phyloP scores from a whole-genome alignment of 495 filamentous ascomycete genomes.

The Daldinia decipiens region DNA sequence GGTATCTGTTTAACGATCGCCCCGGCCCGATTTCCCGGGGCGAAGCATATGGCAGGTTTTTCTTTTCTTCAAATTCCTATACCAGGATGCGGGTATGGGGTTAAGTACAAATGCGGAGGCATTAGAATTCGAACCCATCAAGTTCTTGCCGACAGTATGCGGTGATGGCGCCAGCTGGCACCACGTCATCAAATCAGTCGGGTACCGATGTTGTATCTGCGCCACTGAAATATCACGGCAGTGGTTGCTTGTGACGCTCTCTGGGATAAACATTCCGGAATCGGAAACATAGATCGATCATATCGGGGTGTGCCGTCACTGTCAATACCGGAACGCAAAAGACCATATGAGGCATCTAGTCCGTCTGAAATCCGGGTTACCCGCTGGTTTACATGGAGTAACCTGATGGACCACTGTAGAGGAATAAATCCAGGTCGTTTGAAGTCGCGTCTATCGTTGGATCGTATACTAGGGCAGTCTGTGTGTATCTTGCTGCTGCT shows the following conservation, averaged over 20 bases:
- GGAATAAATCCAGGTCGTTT: slow-evolving; percentile 36
- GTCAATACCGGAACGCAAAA: neutral
- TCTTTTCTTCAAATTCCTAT: neutral
- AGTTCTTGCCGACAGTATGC: neutral
- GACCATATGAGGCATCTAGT: neutral
- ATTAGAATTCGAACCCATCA: neutral
- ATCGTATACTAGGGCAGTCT: slow-evolving; percentile 33
- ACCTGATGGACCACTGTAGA: slow-evolving; percentile 28
- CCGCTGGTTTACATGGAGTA: slow-evolving; percentile 29
- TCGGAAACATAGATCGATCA: neutral
- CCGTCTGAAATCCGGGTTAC: neutral
- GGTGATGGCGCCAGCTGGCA: slow-evolving; percentile 2
- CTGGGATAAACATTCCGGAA: neutral
- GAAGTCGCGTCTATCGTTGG: slow-evolving; percentile 28
- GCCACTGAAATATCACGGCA: slow-evolving; percentile 4
- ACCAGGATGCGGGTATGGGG: neutral
- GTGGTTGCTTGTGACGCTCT: neutral
- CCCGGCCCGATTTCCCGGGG: neutral
- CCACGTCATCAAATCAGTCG: neutral
- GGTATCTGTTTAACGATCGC: neutral
- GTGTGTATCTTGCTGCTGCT: slow-evolving; percentile 34
- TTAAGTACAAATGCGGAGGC: slow-evolving; percentile 3
- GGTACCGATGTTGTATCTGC: slow-evolving; percentile 3
- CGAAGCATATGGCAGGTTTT: neutral
- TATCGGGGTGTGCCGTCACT: neutral